phyloP scores from a whole-genome alignment of 73 alveolate genomes.

The Paramecium caudatum region DNA sequence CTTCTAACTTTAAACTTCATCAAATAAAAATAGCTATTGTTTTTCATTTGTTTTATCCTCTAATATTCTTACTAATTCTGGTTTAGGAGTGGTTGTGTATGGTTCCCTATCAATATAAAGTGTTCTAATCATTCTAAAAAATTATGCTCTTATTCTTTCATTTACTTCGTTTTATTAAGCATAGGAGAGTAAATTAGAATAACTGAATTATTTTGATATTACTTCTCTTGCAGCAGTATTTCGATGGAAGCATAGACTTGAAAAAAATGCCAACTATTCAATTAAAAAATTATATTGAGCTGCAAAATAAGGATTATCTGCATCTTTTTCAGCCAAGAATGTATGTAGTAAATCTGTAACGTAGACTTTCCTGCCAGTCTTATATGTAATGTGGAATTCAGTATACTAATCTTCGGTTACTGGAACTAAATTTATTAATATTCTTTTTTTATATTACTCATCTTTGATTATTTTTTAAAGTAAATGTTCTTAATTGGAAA shows the following conservation, averaged over 20 bases:
- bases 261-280: constrained; percentile 6
- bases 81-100: constrained; percentile 65
- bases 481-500: constrained; percentile 51
- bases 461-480: not conserved
- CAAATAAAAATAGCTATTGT: constrained; percentile 18
- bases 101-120: constrained; percentile 75
- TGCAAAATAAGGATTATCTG: not conserved
- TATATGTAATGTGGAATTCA: constrained; percentile 22
- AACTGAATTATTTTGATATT: not conserved
- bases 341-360: not conserved
- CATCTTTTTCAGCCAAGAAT: not conserved
- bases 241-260: constrained; percentile 67
- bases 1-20: constrained; percentile 7
- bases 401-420: not conserved
- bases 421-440: not conserved
- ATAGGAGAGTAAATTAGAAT: constrained; percentile 5
- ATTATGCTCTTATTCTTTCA: constrained; percentile 70
- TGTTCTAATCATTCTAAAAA: constrained; percentile 68
- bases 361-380: not conserved
- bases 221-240: constrained; percentile 34
- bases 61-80: constrained; percentile 75
- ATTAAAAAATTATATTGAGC: constrained; percentile 31
- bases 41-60: constrained; percentile 4
- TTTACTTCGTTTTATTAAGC: constrained; percentile 40
- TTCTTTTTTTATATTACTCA: not conserved